Evolutionary conservation across 2,329 filamentous ascomycete genomes (phyloP), one percentile per base, ranked within the genome.

Genomic region (Neopestalotiopsis sp.): DNA sequence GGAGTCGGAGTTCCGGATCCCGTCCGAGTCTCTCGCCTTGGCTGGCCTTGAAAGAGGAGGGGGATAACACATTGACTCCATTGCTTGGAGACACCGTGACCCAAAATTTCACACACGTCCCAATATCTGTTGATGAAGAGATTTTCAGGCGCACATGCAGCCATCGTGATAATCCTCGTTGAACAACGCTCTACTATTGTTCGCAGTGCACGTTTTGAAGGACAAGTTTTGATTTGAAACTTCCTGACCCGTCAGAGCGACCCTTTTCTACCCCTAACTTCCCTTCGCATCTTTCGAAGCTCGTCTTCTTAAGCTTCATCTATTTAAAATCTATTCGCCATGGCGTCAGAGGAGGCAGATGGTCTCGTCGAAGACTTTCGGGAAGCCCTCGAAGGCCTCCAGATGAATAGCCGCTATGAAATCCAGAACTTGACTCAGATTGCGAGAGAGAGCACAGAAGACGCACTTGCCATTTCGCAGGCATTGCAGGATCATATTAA

Each of bases 371-470:
- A 95, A 81, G 96, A 98, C 83, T 99, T 97, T 84, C 93, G 92
- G 80, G 93, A 94, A 78, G 96, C 95, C 67, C 86, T 99, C 79
- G 93, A 97, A 83, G 95, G 98, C 81, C 87, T 99, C 77, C 93
- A 92, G 73, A 89, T 91, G 79, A 98, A 98, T 83, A 94, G 94
- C 82, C 92, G 94, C 78, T 94, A 94, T 82, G 95, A 98, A 83
- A 99, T 99, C 81, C 95, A 93, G 86, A 98, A 97, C 83, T 84
- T 99, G 83, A 99, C 96, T 71, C 91, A 97, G 80, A 98, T 99
- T 82, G 96, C 96, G 70, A 94, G 97, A 81, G 96, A 99, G 82
- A 97, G 97, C 77, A 98, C 95, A 73, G 94, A 97, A 82, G 93
- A 98, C 84, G 96, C 96, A 45, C 90, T 97, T 80, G 94, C 93